A percentile compares a stretch with the other conserved stretches of the same genome.
Evolutionary conservation across 2,329 filamentous ascomycete species (phyloP).

Genomic region (Xylaria sp.): DNA sequence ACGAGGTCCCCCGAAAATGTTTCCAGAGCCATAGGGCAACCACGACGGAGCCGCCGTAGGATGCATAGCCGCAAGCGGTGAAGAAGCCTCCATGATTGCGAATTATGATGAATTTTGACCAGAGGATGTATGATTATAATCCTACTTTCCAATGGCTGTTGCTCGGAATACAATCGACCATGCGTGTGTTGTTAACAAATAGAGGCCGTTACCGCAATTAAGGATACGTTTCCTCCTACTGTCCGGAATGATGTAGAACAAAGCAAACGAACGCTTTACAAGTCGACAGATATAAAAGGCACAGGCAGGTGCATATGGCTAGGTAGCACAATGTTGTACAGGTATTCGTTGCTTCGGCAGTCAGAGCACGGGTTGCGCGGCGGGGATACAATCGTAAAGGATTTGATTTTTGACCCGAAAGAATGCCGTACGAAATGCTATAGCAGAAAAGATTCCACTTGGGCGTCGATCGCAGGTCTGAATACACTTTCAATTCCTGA

Average conservation of each 20-base stretch:
- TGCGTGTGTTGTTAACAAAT: constrained; percentile 42
- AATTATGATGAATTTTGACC: constrained; percentile 21
- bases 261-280: constrained; percentile 29
- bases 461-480: constrained; percentile 15
- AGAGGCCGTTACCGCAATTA: constrained; percentile 44
- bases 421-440: constrained; percentile 33
- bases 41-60: constrained; percentile 74
- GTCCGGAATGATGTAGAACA: constrained; percentile 35
- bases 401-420: constrained; percentile 20
- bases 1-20: constrained; percentile 65
- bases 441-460: constrained; percentile 27
- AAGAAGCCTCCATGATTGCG: constrained; percentile 85
- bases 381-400: constrained; percentile 19
- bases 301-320: constrained; percentile 23
- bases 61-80: constrained; percentile 93
- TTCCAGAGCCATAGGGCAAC: constrained; percentile 61
- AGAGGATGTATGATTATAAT: constrained; percentile 46
- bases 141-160: constrained; percentile 47
- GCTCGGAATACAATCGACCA: constrained; percentile 43
- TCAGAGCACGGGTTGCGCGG: constrained; percentile 15
- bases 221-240: constrained; percentile 44
- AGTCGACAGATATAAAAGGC: constrained; percentile 17
- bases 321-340: constrained; percentile 20
- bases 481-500: constrained; percentile 17
- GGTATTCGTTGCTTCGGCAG: constrained; percentile 14